phyloP scores from a whole-genome alignment of 768 basidiomycete species.

The Hygrophoropsis aurantiaca region DNA sequence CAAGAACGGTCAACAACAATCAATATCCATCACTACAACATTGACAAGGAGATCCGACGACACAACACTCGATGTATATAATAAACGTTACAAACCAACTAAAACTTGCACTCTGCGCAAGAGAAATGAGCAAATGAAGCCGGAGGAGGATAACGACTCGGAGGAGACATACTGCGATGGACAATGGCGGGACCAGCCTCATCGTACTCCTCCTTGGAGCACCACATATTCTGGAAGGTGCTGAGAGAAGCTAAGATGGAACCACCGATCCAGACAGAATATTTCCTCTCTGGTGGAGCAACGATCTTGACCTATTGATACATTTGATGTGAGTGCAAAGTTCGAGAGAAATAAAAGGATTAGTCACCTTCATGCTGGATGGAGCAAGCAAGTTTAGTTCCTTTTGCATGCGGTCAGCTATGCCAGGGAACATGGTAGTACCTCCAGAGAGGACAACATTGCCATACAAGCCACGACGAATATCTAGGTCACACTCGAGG shows the following conservation, averaged over 20 bases:
- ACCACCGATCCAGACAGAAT: conserved; percentile 94
- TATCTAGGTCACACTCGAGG: conserved; percentile 70
- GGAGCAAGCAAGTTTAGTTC: conserved; percentile 57
- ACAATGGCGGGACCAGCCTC: conserved; percentile 79
- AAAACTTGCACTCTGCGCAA: conserved; percentile 25
- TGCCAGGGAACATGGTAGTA: conserved; percentile 96
- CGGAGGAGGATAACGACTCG: neutral
- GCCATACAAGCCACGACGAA: conserved; percentile 34
- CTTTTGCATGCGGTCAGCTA: conserved; percentile 95
- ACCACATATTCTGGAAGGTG: conserved; percentile 98
- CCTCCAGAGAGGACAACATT: conserved; percentile 62
- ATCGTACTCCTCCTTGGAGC: conserved; percentile 91
- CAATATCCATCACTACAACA: no score
- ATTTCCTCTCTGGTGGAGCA: conserved; percentile 91
- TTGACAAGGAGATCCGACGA: no score
- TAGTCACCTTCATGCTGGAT: conserved; percentile 77
- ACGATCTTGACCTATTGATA: conserved; percentile 76
- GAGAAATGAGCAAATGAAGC: neutral
- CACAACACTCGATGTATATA: conserved; percentile 15
- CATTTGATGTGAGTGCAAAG: conserved; percentile 1
- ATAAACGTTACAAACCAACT: conserved; percentile 18
- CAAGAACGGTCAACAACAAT: no score
- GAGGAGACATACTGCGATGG: conserved; percentile 60
- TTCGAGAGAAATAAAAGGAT: neutral
- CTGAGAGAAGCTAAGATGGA: conserved; percentile 85